These are phyloP conservation scores for Omphalotus guepiniiformis DNA, from an alignment of 768 basidiomycete genomes.

Conservation along the genomic window DNA sequence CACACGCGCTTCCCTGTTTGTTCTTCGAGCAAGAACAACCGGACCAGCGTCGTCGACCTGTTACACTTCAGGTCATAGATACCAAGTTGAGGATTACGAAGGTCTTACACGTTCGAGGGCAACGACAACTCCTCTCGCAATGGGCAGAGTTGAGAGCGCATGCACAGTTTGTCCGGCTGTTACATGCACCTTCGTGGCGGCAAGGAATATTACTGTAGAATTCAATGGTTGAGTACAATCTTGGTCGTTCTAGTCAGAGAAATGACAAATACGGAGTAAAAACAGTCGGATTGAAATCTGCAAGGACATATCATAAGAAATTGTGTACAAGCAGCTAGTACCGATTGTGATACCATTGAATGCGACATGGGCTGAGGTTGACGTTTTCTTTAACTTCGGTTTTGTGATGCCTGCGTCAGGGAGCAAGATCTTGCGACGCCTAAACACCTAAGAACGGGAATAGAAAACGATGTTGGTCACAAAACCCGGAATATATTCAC, in stretches of 20 bases:
- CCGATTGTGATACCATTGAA: not conserved
- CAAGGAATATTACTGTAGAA: slow-evolving; percentile 45
- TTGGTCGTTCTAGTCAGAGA: too few species aligned
- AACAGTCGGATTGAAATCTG: not conserved
- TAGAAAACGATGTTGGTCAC: not conserved
- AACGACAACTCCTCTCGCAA: slow-evolving; percentile 55
- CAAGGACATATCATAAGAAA: not conserved
- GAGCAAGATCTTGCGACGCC: slow-evolving; percentile 19
- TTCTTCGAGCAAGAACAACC: slow-evolving; percentile 49
- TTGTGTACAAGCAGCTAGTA: too few species aligned
- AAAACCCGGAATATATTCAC: slow-evolving; percentile 23
- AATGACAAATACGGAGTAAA: not conserved
- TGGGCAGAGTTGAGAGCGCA: slow-evolving; percentile 49
- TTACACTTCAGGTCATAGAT: not conserved
- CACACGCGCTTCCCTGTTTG: slow-evolving; percentile 26
- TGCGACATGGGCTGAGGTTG: not conserved
- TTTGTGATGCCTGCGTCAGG: slow-evolving; percentile 11
- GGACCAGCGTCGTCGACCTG: slow-evolving; percentile 51
- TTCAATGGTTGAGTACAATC: not conserved
- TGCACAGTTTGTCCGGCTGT: slow-evolving; percentile 33
- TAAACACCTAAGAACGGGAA: slow-evolving; percentile 20
- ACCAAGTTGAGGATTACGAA: not conserved
- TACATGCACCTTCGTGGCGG: slow-evolving; percentile 54
- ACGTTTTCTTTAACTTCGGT: not conserved
- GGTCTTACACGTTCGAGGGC: slow-evolving; percentile 42